These are phyloP conservation scores for Trichosporon sp. DNA, from an alignment of 1,284 basidiomycete genomes.

Conservation along the genomic window DNA sequence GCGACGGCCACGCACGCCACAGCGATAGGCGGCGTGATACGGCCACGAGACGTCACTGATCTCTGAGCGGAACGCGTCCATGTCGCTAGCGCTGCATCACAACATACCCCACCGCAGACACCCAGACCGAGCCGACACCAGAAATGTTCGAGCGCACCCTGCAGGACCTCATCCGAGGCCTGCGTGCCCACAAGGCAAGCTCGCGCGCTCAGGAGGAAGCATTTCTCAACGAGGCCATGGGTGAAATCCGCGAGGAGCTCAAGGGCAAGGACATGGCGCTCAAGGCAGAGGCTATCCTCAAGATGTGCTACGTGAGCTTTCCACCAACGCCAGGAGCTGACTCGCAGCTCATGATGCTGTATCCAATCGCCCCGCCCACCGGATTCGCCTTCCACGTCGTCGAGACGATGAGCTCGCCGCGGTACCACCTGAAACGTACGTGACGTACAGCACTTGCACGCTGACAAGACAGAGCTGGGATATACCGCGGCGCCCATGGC, in stretches of 20 bases:
- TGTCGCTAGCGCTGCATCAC: background rate
- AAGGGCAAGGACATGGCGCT: constrained; percentile 93
- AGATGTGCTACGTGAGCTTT: constrained; percentile 85
- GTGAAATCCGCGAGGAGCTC: constrained; percentile 83
- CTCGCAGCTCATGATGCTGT: constrained; percentile 51
- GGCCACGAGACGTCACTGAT: constrained; percentile 1
- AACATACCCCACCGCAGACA: background rate
- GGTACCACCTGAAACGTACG: constrained; percentile 75
- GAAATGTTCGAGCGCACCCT: constrained; percentile 88
- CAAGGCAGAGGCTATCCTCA: constrained; percentile 90
- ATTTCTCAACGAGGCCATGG: constrained; percentile 53
- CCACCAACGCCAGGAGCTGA: background rate
- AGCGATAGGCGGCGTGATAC: background rate
- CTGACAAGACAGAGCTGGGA: constrained; percentile 61
- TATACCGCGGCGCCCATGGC: constrained; percentile 92
- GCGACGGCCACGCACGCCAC: background rate
- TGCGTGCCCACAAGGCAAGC: constrained; percentile 58
- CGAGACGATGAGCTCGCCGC: constrained; percentile 93
- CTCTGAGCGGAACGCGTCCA: background rate
- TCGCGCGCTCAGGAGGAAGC: constrained; percentile 49
- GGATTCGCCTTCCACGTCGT: constrained; percentile 79
- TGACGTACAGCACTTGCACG: background rate
- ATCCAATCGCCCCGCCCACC: constrained; percentile 51
- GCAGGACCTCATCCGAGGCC: constrained; percentile 83
- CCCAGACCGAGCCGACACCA: background rate